Conservation (phyloP, 768 basidiomycete species). For the Steccherinum ochraceum region DNA sequence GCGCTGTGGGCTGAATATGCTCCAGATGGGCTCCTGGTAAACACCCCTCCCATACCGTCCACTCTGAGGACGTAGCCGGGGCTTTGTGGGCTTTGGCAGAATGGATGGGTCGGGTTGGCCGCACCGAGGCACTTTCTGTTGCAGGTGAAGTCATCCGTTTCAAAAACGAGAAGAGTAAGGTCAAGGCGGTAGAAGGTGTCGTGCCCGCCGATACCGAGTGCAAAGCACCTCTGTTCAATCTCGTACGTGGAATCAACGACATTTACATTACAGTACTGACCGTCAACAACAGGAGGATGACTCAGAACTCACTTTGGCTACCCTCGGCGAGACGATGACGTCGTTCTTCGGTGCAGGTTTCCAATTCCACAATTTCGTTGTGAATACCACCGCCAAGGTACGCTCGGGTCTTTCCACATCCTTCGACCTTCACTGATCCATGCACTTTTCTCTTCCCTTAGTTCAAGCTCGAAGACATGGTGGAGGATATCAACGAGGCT, state of each 20-base stretch:
- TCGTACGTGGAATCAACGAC: slow-evolving; percentile 44
- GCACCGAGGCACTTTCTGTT: slow-evolving; percentile 52
- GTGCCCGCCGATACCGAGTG: slow-evolving; percentile 48
- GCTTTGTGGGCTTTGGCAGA: slow-evolving; percentile 69
- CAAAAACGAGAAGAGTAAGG: slow-evolving; percentile 67
- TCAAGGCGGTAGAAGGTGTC: slow-evolving; percentile 58
- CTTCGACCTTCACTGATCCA: not conserved
- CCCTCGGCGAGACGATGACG: slow-evolving; percentile 59
- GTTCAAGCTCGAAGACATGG: slow-evolving; percentile 60
- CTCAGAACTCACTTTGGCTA: slow-evolving; percentile 61
- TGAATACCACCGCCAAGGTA: slow-evolving; percentile 64
- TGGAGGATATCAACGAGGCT: slow-evolving; percentile 81
- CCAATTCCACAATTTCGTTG: slow-evolving; percentile 72
- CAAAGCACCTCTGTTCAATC: slow-evolving; percentile 75
- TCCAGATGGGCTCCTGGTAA: slow-evolving; percentile 75
- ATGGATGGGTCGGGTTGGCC: slow-evolving; percentile 62
- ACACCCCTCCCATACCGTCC: slow-evolving; percentile 68
- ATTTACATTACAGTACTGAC: too few relatives aligned
- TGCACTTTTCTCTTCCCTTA: too few relatives aligned
- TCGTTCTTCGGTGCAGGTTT: slow-evolving; percentile 74
- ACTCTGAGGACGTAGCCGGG: slow-evolving; percentile 74
- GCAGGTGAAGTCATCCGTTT: slow-evolving; percentile 66
- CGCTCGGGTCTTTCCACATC: slow-evolving; percentile 7
- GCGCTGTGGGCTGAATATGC: slow-evolving; percentile 1
- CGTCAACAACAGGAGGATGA: slow-evolving; percentile 63